Base-by-base conservation (phyloP, 176 grass and related monocot species). In the Zoysia pacifica region DNA sequence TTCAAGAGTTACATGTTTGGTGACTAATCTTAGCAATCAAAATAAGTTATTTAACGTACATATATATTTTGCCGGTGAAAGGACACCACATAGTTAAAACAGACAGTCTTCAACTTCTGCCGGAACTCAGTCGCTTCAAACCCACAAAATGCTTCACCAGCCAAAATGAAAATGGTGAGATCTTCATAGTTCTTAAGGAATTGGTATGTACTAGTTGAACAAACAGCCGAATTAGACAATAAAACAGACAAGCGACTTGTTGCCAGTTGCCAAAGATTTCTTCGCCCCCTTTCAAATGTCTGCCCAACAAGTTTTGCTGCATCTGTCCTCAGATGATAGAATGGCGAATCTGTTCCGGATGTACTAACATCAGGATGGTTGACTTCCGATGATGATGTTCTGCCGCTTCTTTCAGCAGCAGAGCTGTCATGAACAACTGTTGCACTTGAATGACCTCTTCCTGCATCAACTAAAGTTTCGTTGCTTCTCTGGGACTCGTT, bases 51-150 rank as follows among this genome's bases (percentile, higher is more conserved):
- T 65, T 66, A 48, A 73, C 92, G 72, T 99, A 99, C 96, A 74
- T 95, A 94, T 86, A 99, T 85, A 87, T 99, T 99, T 91, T 99
- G 96, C 52, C 90, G 86, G 86, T 99, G 96, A 75, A 99, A 99
- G 55, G 79, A 78, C 79, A 85, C 75, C 20, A 93, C 3, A 58
- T 99, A 95, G 84, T 85, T 99, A 78, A 95, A 87, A 76, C 96
- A 99, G 66, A 94, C 79, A 75, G 76, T 85, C 78, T 93, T 99
- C 79, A 99, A 80, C 56, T 99, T 99, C 82, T 90, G 91, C 13
- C 96, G 87, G 85, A 99, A 99, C 35, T 95, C 96, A 44, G 79
- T 89, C 67, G 96, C 96, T 89, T 99, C 88, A 64, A 93, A 82
- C 50, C 96, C 96, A 82, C 88, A 99, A 81, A 99, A 95, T 80